Base-by-base conservation (phyloP, 495 filamentous ascomycete genomes). In the Friedmanniomyces endolithicus region DNA sequence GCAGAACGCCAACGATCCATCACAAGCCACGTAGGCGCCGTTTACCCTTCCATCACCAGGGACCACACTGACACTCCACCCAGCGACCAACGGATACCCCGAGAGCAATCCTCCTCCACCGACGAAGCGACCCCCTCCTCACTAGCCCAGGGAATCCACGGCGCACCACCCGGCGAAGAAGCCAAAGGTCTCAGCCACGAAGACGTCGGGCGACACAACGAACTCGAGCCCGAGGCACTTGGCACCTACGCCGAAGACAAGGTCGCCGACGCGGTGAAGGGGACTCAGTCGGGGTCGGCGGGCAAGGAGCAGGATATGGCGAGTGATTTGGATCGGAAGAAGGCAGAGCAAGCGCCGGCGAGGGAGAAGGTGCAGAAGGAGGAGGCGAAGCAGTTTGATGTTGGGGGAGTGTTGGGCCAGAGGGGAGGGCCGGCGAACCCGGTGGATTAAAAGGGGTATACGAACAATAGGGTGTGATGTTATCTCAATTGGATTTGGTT, bases 281-380 rank as follows among this genome's bases (percentile, higher is more conserved):
- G 53, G 37, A 35, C 39, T 20, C 17, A 57, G 31, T 52, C 55
- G 22, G 52, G 55, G 11, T 65, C 59, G 23, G 52, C 50, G 17
- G 59, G 58, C 14, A 60, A 54, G 16, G 58, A 46, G 55, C 53
- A 54, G 58, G 70, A 53, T n/a, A 45, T 70, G 49, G 63, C 63
- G 58, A 57, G 25, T 14, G 69, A 71, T 62, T 46, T 72, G 47
- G 71, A 71, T 19, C 58, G 70, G 50, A 73, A 73, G 65, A 73
- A 72, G 54, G 69, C 64, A 8, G 71, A 71, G 60, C 71, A 73
- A 46, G 55, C 60, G 23, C 65, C 58, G 22, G 35, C 40, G 33
- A 41, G 70, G 12, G 67, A 69, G 56, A 53, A 41, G 48, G 56
- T 64, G 23, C 47, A 71, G 57, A 47, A 58, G 64, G 17, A 66